Base-by-base conservation (phyloP, 2,329 filamentous ascomycete species). In the Pyrenophora teres region DNA sequence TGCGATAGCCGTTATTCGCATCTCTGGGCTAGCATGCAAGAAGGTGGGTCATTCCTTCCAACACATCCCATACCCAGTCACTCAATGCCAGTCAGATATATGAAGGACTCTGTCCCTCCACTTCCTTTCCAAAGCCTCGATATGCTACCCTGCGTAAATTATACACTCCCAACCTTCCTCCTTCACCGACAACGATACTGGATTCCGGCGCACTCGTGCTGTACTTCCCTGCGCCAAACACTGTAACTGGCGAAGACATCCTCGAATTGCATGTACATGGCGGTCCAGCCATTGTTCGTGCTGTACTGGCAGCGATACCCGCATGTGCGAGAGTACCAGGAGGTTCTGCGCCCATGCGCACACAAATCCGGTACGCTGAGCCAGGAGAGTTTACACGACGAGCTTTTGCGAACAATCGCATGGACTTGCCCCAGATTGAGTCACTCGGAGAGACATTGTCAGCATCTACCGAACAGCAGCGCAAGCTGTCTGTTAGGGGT, bases 261-360 rank as follows among this genome's bases (percentile, higher is more conserved):
- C 81, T 99, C 2, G 94, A 99, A 71, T 76, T 99, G 4, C 94
- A 99, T 65, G 83, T 97, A n/a, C 94, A 99, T 67, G 94, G 94
- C 23, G 93, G 94, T 0, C 82, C 87, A 2, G 94, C 94, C 2
- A 92, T 94, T 5, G 88, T 97, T 38, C 92, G 89, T 67, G 90
- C 93, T 1, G 89, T 97, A 0, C 80, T 99, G 2, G 77, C 83
- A 19, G 91, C 92, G 4, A 89, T 99, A 50, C 82, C 89, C 0
- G 74, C 75, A 37, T 85, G 81, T 60, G 56, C 53, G 0, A 62
- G 41, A 27, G 33, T 42, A 40, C 27, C 27, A 16, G 36, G 9
- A 16, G 13, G 30, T 13, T 25, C 59, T 13, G 40, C 61, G 46
- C 37, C 30, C 30, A 50, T 19, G 45, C 52, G 18, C 7, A 47